phyloP scores from a whole-genome alignment of 2,329 filamentous ascomycete species.

The Nothophoma quercina region DNA sequence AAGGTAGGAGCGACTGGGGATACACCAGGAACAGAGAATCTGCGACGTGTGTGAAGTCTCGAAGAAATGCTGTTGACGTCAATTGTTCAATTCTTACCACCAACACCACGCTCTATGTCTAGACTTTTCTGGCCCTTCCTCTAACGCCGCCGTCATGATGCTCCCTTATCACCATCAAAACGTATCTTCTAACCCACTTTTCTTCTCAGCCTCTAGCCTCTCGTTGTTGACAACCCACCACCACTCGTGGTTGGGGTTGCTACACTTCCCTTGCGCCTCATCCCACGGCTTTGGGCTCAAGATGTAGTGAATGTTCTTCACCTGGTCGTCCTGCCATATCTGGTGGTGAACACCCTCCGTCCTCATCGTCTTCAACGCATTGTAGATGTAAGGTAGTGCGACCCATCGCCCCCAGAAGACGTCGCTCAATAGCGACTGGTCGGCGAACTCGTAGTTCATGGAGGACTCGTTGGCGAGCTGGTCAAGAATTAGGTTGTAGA shows the following conservation, averaged over 20 bases:
- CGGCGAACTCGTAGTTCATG: slow-evolving; percentile 66
- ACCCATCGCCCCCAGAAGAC: slow-evolving; percentile 66
- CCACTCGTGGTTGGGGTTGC: slow-evolving; percentile 63
- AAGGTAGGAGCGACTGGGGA: too few relatives aligned
- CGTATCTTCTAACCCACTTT: slow-evolving; percentile 58
- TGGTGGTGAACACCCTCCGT: slow-evolving; percentile 63
- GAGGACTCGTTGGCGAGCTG: slow-evolving; percentile 56
- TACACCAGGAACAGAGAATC: too few relatives aligned
- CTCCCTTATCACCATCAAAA: slow-evolving; percentile 57
- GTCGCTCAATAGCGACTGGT: slow-evolving; percentile 66
- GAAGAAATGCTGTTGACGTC: too few relatives aligned
- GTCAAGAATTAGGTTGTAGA: slow-evolving; percentile 61
- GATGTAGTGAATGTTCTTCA: slow-evolving; percentile 71
- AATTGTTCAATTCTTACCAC: slow-evolving; percentile 15
- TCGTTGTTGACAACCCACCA: slow-evolving; percentile 64
- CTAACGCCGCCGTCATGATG: not conserved
- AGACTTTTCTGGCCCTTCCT: not conserved
- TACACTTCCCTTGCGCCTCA: slow-evolving; percentile 55
- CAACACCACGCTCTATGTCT: slow-evolving; percentile 6
- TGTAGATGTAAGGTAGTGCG: slow-evolving; percentile 66
- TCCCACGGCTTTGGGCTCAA: slow-evolving; percentile 71
- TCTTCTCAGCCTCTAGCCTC: slow-evolving; percentile 58
- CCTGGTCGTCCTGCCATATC: slow-evolving; percentile 67
- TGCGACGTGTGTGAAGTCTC: too few relatives aligned
- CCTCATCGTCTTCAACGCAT: slow-evolving; percentile 67